Evolutionary conservation across 1,139 yeast genomes (phyloP).

Genomic region (Hanseniaspora sp.): DNA sequence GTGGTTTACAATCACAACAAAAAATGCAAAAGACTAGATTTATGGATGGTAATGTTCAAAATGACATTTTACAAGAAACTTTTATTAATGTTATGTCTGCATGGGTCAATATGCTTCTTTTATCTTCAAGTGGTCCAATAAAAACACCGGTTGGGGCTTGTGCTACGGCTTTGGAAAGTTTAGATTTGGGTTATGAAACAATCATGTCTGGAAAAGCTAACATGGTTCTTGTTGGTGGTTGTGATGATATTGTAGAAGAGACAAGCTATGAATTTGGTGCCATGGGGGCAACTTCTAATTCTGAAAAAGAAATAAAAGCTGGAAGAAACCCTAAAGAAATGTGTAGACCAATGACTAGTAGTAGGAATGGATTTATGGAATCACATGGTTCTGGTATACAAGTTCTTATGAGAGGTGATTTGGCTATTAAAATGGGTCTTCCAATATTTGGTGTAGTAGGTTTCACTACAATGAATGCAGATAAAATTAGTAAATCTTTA

Average conservation of each 20-base stretch:
- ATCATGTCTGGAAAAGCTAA: constrained; percentile 80
- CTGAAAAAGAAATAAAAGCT: constrained; percentile 55
- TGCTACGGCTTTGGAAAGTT: constrained; percentile 91
- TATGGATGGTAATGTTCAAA: constrained; percentile 72
- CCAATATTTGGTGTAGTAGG: constrained; percentile 89
- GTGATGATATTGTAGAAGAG: constrained; percentile 94
- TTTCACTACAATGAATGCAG: constrained; percentile 83
- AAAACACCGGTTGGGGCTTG: constrained; percentile 97
- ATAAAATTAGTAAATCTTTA: constrained; percentile 88
- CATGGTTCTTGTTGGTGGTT: constrained; percentile 88
- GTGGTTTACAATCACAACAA: constrained; percentile 84
- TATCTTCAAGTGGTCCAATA: constrained; percentile 93
- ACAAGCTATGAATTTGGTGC: constrained; percentile 90
- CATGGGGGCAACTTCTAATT: constrained; percentile 90
- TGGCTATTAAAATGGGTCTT: constrained; percentile 88
- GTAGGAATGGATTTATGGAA: constrained; percentile 93
- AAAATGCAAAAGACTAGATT: constrained; percentile 89
- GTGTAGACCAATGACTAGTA: constrained; percentile 89
- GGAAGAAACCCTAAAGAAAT: constrained; percentile 91
- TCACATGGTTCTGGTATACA: constrained; percentile 95
- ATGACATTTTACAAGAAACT: constrained; percentile 86
- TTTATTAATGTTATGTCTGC: constrained; percentile 95
- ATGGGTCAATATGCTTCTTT: constrained; percentile 89
- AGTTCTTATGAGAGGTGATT: constrained; percentile 78
- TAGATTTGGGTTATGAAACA: constrained; percentile 82